These are phyloP conservation scores for Elaphomyces granulatus DNA, from an alignment of 495 filamentous ascomycete species.

Conservation along the genomic window DNA sequence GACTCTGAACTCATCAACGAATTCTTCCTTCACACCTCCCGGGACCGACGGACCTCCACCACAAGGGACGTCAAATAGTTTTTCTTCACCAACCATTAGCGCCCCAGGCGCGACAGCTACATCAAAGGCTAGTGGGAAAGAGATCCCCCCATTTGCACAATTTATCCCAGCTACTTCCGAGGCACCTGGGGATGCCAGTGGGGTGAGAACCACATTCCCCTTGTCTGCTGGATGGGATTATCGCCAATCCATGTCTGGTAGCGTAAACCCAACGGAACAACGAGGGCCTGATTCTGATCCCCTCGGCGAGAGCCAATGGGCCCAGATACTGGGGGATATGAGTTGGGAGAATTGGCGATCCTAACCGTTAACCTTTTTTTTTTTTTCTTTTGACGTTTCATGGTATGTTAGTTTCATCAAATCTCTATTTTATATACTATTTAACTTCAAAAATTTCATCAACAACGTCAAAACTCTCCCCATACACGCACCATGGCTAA, in stretches of 20 bases:
- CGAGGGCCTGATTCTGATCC: slow-evolving; percentile 8
- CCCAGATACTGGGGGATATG: slow-evolving; percentile 15
- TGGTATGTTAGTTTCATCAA: too few species aligned
- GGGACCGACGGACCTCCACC: slow-evolving; percentile 15
- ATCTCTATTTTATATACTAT: too few species aligned
- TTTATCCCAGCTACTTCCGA: slow-evolving; percentile 1
- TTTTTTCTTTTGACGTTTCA: too few species aligned
- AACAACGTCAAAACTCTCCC: too few species aligned
- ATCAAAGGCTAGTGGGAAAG: too few species aligned
- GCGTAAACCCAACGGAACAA: slow-evolving; percentile 2
- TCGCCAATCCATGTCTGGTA: neutral
- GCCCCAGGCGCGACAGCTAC: too few species aligned
- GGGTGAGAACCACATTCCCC: slow-evolving; percentile 9
- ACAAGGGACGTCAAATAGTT: slow-evolving; percentile 1
- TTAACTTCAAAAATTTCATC: too few species aligned
- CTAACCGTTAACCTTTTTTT: too few species aligned
- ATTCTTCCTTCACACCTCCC: slow-evolving; percentile 17
- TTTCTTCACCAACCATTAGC: too few species aligned
- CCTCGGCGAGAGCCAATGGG: slow-evolving; percentile 25
- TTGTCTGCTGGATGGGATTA: slow-evolving; percentile 14
- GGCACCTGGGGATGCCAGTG: slow-evolving; percentile 7
- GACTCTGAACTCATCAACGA: slow-evolving; percentile 24
- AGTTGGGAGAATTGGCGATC: slow-evolving; percentile 21
- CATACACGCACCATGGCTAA: too few species aligned
- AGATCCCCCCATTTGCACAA: too few species aligned